Conservation (phyloP, 2,329 filamentous ascomycete genomes). For the Colletotrichum acutatum region DNA sequence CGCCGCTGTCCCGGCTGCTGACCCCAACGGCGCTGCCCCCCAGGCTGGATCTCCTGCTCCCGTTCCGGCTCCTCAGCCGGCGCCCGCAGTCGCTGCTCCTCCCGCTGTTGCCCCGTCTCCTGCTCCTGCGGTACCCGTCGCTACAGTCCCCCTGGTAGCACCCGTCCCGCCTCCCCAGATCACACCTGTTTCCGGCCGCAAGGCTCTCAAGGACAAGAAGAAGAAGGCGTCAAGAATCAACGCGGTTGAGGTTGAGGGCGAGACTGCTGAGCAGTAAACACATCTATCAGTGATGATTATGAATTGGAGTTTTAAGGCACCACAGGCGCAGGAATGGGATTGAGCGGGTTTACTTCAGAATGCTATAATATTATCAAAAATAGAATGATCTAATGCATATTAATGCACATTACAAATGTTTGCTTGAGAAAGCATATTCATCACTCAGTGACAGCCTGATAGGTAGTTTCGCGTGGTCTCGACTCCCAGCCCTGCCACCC, state of each 20-base stretch:
- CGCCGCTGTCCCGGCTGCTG: neutral
- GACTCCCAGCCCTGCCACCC: neutral
- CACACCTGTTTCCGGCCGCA: slow-evolving; percentile 1
- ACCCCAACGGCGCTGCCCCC: neutral
- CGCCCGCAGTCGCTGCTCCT: neutral
- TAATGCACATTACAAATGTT: neutral
- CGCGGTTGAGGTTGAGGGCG: neutral
- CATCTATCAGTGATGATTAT: neutral
- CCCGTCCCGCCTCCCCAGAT: slow-evolving; percentile 22
- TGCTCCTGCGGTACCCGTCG: slow-evolving; percentile 1
- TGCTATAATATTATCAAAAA: slow-evolving; percentile 10
- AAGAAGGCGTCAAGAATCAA: neutral
- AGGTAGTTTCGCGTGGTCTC: neutral
- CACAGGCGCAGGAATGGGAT: neutral
- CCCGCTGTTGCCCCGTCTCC: neutral
- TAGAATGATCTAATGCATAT: slow-evolving; percentile 2
- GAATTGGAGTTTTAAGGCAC: slow-evolving; percentile 27
- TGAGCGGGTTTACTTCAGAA: neutral
- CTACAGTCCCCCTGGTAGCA: neutral
- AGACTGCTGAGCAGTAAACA: neutral
- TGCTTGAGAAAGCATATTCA: neutral
- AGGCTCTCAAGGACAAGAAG: slow-evolving; percentile 23
- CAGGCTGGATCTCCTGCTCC: neutral
- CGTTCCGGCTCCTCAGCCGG: neutral
- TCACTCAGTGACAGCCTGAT: neutral